Percentiles rank a stretch among this genome's conserved stretches.
Evolutionary conservation across 225 moss, liverwort and hornwort genomes (phyloP).

Genomic region (Sphagnum contortum): DNA sequence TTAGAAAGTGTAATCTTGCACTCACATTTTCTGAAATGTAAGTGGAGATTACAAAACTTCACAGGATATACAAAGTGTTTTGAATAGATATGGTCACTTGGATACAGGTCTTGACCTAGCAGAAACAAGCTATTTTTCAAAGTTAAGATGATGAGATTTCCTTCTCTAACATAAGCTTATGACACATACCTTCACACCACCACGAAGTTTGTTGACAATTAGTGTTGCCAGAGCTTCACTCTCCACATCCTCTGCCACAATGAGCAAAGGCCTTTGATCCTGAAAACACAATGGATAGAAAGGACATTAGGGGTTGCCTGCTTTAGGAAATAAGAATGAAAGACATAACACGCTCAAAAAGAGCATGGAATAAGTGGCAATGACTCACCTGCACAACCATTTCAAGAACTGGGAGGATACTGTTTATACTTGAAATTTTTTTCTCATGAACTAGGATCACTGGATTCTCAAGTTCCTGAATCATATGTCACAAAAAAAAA

Average conservation of each 20-base stretch:
- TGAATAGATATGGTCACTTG: no score
- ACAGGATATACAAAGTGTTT: no score
- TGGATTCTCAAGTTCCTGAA: slow-evolving; percentile 50
- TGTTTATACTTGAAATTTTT: slow-evolving; percentile 48
- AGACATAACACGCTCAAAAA: no score
- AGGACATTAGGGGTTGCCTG: no score
- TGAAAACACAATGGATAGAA: slow-evolving; percentile 6
- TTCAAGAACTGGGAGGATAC: slow-evolving; percentile 52
- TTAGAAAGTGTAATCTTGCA: background rate
- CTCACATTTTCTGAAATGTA: background rate
- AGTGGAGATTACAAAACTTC: no score
- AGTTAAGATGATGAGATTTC: no score
- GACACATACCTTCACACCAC: slow-evolving; percentile 33
- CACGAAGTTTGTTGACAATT: slow-evolving; percentile 47
- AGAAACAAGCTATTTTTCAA: no score
- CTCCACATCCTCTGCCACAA: slow-evolving; percentile 49
- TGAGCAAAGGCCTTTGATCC: slow-evolving; percentile 46
- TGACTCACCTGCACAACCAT: slow-evolving; percentile 39
- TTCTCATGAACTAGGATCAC: slow-evolving; percentile 51
- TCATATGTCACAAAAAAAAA: background rate
- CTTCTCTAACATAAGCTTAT: no score
- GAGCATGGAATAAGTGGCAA: background rate
- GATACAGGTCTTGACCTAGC: no score
- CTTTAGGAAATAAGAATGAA: background rate
- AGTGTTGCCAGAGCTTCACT: slow-evolving; percentile 50